These are phyloP conservation scores for Botrytis squamosa DNA, from an alignment of 2,329 filamentous ascomycete genomes.

Conservation along the genomic window DNA sequence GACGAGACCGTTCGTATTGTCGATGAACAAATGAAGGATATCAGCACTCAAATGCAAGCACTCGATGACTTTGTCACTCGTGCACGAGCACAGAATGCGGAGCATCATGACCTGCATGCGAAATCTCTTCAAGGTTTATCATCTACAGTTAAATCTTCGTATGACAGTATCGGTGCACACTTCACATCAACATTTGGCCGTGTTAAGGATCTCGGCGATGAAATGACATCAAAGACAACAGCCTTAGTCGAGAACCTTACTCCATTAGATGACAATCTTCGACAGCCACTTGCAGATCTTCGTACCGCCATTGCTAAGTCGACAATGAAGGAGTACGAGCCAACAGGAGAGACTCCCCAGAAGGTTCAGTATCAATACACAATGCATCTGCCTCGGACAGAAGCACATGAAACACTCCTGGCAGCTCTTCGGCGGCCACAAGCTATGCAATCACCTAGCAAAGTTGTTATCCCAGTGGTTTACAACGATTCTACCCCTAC, in stretches of 20 bases:
- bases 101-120: slow-evolving; percentile 69
- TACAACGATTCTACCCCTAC: slow-evolving; percentile 34
- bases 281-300: slow-evolving; percentile 69
- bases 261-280: slow-evolving; percentile 60
- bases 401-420: slow-evolving; percentile 56
- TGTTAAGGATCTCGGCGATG: slow-evolving; percentile 65
- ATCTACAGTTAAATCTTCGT: slow-evolving; percentile 68
- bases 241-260: slow-evolving; percentile 60
- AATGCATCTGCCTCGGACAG: slow-evolving; percentile 73
- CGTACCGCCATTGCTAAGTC: slow-evolving; percentile 65
- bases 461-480: slow-evolving; percentile 38
- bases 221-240: slow-evolving; percentile 61
- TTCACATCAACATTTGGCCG: slow-evolving; percentile 67
- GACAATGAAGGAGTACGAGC: slow-evolving; percentile 72
- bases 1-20: slow-evolving; percentile 88
- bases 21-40: slow-evolving; percentile 81
- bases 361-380: slow-evolving; percentile 81
- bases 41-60: slow-evolving; percentile 83
- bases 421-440: slow-evolving; percentile 46
- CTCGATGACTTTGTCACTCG: slow-evolving; percentile 87
- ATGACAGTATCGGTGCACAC: slow-evolving; percentile 67
- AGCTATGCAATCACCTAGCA: slow-evolving; percentile 35
- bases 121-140: slow-evolving; percentile 66
- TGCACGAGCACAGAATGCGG: slow-evolving; percentile 76
- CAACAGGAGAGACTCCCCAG: slow-evolving; percentile 83